phyloP scores from a whole-genome alignment of 331 rosid genomes.

The Pyracantha coccinea region DNA sequence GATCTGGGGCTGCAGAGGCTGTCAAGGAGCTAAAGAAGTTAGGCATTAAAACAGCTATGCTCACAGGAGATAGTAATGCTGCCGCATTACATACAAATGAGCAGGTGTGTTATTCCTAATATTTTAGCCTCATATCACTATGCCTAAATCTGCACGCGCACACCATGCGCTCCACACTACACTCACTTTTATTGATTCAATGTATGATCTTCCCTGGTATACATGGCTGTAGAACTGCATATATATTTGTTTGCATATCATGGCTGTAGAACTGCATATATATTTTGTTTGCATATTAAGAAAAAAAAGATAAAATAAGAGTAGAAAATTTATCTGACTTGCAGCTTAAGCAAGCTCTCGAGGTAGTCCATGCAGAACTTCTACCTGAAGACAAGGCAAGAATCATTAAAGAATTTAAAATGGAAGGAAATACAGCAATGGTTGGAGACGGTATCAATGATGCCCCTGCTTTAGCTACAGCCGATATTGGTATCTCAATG shows the following conservation, averaged over 20 bases:
- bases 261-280: too few relatives aligned
- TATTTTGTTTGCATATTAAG: neutral
- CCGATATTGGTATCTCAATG: conserved; percentile 92
- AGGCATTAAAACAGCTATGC: conserved; percentile 85
- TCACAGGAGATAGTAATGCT: conserved; percentile 73
- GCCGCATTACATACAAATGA: conserved; percentile 73
- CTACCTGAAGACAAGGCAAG: conserved; percentile 73
- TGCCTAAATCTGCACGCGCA: neutral
- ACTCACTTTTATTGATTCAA: too few relatives aligned
- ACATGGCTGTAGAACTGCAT: neutral
- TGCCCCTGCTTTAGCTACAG: conserved; percentile 87
- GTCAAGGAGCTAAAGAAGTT: conserved; percentile 46
- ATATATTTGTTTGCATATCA: too few relatives aligned
- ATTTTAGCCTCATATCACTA: neutral
- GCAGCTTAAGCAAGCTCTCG: conserved; percentile 62
- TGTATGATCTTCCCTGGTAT: too few relatives aligned
- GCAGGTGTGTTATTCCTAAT: conserved; percentile 38
- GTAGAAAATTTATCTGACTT: conserved; percentile 16
- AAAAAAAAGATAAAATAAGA: neutral
- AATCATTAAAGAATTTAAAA: conserved; percentile 48
- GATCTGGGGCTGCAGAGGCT: conserved; percentile 72
- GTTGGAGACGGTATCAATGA: conserved; percentile 91
- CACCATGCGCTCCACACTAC: neutral
- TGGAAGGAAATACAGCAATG: conserved; percentile 72
- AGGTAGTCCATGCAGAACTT: conserved; percentile 67